Evolutionary conservation across 2,329 filamentous ascomycete species (phyloP), one percentile per base, ranked within the genome.

Genomic region (Amauroascus niger): DNA sequence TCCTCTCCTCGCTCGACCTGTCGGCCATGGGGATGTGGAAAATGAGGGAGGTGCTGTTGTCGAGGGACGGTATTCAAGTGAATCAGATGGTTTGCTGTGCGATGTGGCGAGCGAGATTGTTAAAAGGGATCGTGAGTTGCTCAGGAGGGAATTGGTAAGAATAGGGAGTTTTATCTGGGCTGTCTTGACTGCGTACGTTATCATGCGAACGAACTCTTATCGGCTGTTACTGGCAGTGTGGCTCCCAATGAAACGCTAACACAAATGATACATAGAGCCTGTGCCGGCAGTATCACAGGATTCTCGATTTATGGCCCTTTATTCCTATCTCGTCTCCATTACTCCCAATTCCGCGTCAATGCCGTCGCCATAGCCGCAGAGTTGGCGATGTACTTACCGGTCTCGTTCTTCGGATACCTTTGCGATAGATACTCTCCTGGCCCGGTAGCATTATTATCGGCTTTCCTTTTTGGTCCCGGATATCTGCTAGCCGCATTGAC

Each of bases 291-390:
- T 63, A 88, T 97, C 64, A 89, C 88, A 48, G 87, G 89, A 47
- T 98, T 93, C 74, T 95, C 89, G 33, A 81, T 98, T 30, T 98
- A 97, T 68, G 93, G 87, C 7, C 90, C 88, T 61, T 77, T 94
- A 46, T 88, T 98, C 72, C 88, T 95, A 68, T 84, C 85, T 53
- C 83, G 84, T 43, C 77, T 98, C 49, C 85, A 83, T 65, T 98
- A 97, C 71, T 85, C 83, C 2, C 93, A 98, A 71, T 80, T 93
- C 58, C 87, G 93, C 68, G 88, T 98, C 70, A 97, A 97, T 69
- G 82, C 84, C 28, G 83, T 96, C 44, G 86, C 88, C 57, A 94
- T 94, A 61, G 84, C 86, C 14, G 88, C 88, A 53, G 91, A 90
- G 66, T 74, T 97, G 37, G 84, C 87, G 35, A 83, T 95, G 74